Base-by-base conservation (phyloP, 768 basidiomycete genomes). In the Steccherinum ochraceum region DNA sequence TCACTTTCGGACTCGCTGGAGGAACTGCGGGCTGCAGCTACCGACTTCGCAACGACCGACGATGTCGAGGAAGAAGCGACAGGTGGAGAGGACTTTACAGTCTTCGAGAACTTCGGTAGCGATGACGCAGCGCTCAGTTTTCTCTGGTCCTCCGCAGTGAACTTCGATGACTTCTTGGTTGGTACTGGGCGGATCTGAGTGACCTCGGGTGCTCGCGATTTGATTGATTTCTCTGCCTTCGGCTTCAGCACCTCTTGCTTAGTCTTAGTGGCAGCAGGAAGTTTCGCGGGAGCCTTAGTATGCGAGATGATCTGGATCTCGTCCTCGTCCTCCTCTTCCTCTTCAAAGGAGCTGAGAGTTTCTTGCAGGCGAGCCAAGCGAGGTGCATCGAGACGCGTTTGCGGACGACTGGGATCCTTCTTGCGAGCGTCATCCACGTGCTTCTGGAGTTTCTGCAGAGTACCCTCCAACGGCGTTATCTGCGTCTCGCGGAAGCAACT, bases 281-380 rank as follows among this genome's bases (percentile, higher is more conserved):
- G 3, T 35, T 52, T 54, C 7, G 27, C 3, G 4, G 50, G 40
- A 24, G 45, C 19, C 5, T 58, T 54, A 12, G 67, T 66, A 48
- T 73, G 65, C 3, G 74, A 72, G 41, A 84, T 58, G 50, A 81
- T 72, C 55, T 83, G 70, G 24, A 87, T 70, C 16, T 81, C 81
- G 23, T 74, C 72, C 24, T 74, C 73, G 46, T 79, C 78, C 35
- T 78, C 76, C 42, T 82, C 78, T 20, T 78, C 79, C 27, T 77
- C 75, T 24, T 76, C 74, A 48, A 91, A 93, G 2, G 73, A 67
- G 2, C 76, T 71, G 4, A 96, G 69, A 5, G 83, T 72, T 41
- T 81, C 80, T 49, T 87, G 83, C 20, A 96, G 72, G 47, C 80
- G 72, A 12, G 77, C 67, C 47, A 93, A 65, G 42, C 87, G 80